Base-by-base conservation (phyloP, 2,329 filamentous ascomycete genomes). In the Aspergillus aculeatus region DNA sequence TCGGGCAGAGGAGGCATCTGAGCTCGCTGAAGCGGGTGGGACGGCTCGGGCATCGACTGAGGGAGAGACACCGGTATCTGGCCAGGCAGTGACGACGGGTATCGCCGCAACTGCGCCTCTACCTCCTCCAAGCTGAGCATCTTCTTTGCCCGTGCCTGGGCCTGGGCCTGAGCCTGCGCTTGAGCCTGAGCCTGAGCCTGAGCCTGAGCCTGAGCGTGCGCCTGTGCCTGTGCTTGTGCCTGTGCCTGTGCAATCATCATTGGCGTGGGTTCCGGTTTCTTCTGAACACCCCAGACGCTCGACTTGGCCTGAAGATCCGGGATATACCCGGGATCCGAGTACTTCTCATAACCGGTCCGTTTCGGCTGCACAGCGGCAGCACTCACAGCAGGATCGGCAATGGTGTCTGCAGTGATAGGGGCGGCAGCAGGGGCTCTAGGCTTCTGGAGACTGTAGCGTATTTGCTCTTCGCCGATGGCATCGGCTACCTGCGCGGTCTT, bases 71-170 rank as follows among this genome's bases (percentile, higher is more conserved):
- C 64, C 6, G 71, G 64, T 29, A 69, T 67, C 31, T 69, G 61
- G 24, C 63, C 44, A 56, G 66, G 58, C 54, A 66, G 50, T 59
- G 71, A 64, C 14, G 67, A 69, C 26, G 66, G 59, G 66, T 93
- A 89, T 35, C 85, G 83, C 61, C 90, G 86, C 89, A 99, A 93
- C 64, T 92, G 88, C 56, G 94, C 94, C 78, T 99, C 95, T 21
- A 99, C 93, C 79, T 99, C 95, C 74, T 98, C 95, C 70, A 99
- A 77, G 69, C 92, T 98, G 89, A 99, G 88, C 78, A 97, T 89
- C 80, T 93, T 97, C 70, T 87, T 87, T 47, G 83, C 69, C 50
- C 79, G 74, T n/a, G 71, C 67, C 59, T 48, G 66, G 14, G 41
- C 63, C 66, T 54, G 38, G 2, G 61, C 57, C 38, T 68, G 64